Evolutionary conservation across 1,284 basidiomycete species (phyloP), one percentile per base, ranked within the genome.

Genomic region (Pseudozyma thailandica): DNA sequence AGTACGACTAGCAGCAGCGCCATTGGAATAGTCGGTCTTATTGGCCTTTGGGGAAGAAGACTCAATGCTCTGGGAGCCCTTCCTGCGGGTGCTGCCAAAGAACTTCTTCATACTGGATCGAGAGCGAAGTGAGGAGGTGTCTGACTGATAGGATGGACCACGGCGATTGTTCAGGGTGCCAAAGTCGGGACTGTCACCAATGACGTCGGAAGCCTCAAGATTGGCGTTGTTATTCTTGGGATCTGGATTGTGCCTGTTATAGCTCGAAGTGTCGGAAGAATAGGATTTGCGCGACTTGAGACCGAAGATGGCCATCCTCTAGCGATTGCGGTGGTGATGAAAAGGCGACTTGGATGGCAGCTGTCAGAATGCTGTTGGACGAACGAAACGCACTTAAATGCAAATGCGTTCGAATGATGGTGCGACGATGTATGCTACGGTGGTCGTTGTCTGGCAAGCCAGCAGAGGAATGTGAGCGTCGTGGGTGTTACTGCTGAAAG

Each of bases 101-200:
- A 74, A 58, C 62, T 62, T 70, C 25, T 70, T 65, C 72, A 74
- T 74, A 48, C 46, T 66, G 57, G 49, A 59, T 30, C 62, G 72
- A 27, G 63, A 63, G 15, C 51, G 51, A 26, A 66, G 54, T 18
- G 65, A 70, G 27, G 66, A 42, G 12, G 61, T 42, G 23, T 74
- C 72, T 38, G 66, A 63, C 26, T 59, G 18, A 31, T 65, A 44
- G n/a, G 54, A 54, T 12, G 53, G 33, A 20, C 52, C 53, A 37
- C 61, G 56, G 2, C 61, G 51, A 35, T 47, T 48, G 38, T 26
- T 42, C 13, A 48, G n/a, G n/a, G 38, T 53, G 15, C 52, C 53
- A 33, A 74, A 71, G 47, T 60, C 59, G 28, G 72, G 63, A 20
- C 49, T 61, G 47, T 56, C 68, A 21, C 63, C 60, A 33, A 71